phyloP scores from a whole-genome alignment of 345 rosid species.

The Bretschneidera sinensis region DNA sequence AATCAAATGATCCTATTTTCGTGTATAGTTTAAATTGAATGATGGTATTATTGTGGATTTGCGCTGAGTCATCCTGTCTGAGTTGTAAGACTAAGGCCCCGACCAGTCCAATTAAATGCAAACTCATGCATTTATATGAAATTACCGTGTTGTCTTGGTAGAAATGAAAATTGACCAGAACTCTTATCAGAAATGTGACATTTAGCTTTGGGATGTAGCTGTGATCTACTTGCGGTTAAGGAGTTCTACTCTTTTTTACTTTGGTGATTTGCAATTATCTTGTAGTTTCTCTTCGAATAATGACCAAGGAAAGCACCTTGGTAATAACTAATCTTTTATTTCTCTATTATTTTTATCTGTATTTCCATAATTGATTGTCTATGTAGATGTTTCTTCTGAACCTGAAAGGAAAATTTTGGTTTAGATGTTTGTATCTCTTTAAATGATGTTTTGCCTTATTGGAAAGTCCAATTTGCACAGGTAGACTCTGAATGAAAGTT shows the following conservation, averaged over 20 bases:
- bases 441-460: not conserved
- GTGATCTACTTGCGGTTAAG: too few relatives aligned
- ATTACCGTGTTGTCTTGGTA: too few relatives aligned
- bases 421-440: not conserved
- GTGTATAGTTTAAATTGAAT: not conserved
- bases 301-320: not conserved
- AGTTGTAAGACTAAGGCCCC: too few relatives aligned
- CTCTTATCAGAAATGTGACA: too few relatives aligned
- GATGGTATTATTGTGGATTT: too few relatives aligned
- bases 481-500: constrained; percentile 6
- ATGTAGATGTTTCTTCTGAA: not conserved
- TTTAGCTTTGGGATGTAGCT: too few relatives aligned
- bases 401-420: not conserved
- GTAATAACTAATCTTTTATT: not conserved
- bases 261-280: not conserved
- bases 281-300: not conserved
- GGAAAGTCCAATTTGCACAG: constrained; percentile 1
- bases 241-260: too few relatives aligned
- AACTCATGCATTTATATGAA: too few relatives aligned
- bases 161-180: too few relatives aligned
- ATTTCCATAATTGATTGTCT: not conserved
- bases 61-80: too few relatives aligned
- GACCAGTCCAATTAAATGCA: too few relatives aligned
- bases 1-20: not conserved
- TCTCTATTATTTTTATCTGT: not conserved